Percentiles rank a stretch among this genome's conserved stretches.
These are phyloP conservation scores for Aspergillus sclerotioniger DNA, from an alignment of 495 filamentous ascomycete genomes.

Conservation along the genomic window DNA sequence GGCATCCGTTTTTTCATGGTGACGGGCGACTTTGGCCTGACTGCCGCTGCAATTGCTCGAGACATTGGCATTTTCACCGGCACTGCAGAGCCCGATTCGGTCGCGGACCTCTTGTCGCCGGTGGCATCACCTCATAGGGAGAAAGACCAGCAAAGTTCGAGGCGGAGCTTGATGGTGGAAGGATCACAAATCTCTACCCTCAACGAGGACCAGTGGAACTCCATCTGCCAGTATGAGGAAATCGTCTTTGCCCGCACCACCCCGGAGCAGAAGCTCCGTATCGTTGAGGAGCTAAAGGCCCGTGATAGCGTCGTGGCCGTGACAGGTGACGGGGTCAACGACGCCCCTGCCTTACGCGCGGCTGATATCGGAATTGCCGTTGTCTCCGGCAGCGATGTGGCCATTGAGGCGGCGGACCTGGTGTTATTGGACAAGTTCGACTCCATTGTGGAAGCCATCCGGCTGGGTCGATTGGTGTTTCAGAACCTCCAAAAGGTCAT, in stretches of 20 bases:
- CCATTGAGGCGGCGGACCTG: slow-evolving; percentile 82
- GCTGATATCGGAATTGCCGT: slow-evolving; percentile 70
- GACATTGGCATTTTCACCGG: slow-evolving; percentile 65
- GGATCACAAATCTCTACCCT: slow-evolving; percentile 59
- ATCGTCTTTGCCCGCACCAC: slow-evolving; percentile 73
- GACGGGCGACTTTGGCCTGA: slow-evolving; percentile 71
- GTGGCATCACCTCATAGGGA: slow-evolving; percentile 7
- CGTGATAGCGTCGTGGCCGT: slow-evolving; percentile 70
- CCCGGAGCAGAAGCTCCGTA: slow-evolving; percentile 74
- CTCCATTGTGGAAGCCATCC: slow-evolving; percentile 65
- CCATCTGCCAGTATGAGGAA: slow-evolving; percentile 56
- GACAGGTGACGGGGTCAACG: slow-evolving; percentile 70
- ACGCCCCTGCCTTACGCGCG: slow-evolving; percentile 62
- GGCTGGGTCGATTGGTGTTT: slow-evolving; percentile 54
- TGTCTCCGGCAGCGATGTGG: slow-evolving; percentile 57
- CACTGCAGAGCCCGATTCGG: slow-evolving; percentile 32
- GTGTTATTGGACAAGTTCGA: slow-evolving; percentile 73
- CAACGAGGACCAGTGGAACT: slow-evolving; percentile 56
- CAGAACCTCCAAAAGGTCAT: slow-evolving; percentile 62
- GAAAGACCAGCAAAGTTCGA: slow-evolving; percentile 15
- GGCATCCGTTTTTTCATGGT: slow-evolving; percentile 63
- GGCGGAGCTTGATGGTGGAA: slow-evolving; percentile 37
- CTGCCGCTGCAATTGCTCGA: slow-evolving; percentile 64
- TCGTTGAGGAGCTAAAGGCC: slow-evolving; percentile 64
- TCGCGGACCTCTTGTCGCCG: slow-evolving; percentile 21